Conservation (phyloP, 2,329 filamentous ascomycete species). For the Scytalidium lignicola region DNA sequence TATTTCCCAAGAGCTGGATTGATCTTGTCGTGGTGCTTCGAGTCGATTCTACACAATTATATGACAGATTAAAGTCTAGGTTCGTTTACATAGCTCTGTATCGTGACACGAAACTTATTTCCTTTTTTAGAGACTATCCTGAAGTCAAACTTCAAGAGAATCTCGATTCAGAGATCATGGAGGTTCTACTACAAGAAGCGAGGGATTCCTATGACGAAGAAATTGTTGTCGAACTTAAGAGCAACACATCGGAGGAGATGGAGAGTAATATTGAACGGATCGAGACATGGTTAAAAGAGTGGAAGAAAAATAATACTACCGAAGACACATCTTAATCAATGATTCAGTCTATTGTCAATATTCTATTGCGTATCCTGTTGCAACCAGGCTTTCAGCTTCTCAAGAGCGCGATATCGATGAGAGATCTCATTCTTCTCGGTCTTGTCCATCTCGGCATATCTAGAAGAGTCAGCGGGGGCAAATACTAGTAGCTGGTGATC, state of each 20-base stretch:
- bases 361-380: slow-evolving; percentile 13
- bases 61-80: slow-evolving; percentile 76
- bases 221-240: slow-evolving; percentile 83
- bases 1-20: slow-evolving; percentile 91
- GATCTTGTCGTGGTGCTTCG: slow-evolving; percentile 91
- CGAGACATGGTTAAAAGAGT: slow-evolving; percentile 73
- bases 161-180: slow-evolving; percentile 95
- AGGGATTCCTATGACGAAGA: slow-evolving; percentile 79
- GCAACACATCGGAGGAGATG: slow-evolving; percentile 77
- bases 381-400: slow-evolving; percentile 81
- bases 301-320: slow-evolving; percentile 62
- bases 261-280: slow-evolving; percentile 84
- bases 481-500: neutral
- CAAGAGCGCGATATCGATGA: slow-evolving; percentile 81
- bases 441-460: slow-evolving; percentile 92
- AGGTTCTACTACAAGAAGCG: slow-evolving; percentile 87
- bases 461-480: slow-evolving; percentile 28
- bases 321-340: slow-evolving; percentile 2
- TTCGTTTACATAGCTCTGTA: slow-evolving; percentile 28
- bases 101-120: neutral
- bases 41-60: slow-evolving; percentile 73
- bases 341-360: neutral
- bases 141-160: slow-evolving; percentile 93
- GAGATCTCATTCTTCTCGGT: slow-evolving; percentile 85
- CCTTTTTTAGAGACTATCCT: slow-evolving; percentile 60